A percentile compares a stretch with the other conserved stretches of the same genome.
Conservation (phyloP, 2,329 filamentous ascomycete genomes). For the Triangularia setosa region DNA sequence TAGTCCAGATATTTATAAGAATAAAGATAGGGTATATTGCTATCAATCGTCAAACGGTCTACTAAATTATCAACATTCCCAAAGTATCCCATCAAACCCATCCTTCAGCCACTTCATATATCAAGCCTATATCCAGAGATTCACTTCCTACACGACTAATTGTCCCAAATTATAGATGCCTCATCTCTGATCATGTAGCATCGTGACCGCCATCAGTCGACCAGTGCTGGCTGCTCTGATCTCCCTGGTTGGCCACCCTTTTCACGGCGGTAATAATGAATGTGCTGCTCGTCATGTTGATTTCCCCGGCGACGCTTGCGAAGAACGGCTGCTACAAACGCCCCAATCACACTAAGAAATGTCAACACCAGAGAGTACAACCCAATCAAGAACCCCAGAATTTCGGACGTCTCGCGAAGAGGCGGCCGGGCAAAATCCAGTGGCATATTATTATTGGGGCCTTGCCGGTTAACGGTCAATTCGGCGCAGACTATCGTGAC, state of each 20-base stretch:
- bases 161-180: neutral
- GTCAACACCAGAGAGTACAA: slow-evolving; percentile 23
- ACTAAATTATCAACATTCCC: neutral
- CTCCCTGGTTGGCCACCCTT: neutral
- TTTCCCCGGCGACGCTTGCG: slow-evolving; percentile 5
- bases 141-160: neutral
- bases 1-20: neutral
- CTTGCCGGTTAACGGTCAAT: slow-evolving; percentile 23
- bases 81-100: neutral
- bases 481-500: slow-evolving; percentile 23
- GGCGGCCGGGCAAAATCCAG: slow-evolving; percentile 25
- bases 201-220: neutral
- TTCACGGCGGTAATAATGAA: neutral
- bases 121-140: neutral
- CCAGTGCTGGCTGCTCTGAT: slow-evolving; percentile 1
- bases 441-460: slow-evolving; percentile 20
- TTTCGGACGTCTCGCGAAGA: slow-evolving; percentile 25
- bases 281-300: neutral
- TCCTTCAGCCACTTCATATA: neutral
- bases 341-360: slow-evolving; percentile 20
- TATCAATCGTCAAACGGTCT: neutral
- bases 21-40: neutral
- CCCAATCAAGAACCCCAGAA: slow-evolving; percentile 24
- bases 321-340: slow-evolving; percentile 6
- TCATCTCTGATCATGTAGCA: neutral